These are phyloP conservation scores for Epicoccum sorghinum DNA, from an alignment of 2,329 filamentous ascomycete species.

Conservation along the genomic window DNA sequence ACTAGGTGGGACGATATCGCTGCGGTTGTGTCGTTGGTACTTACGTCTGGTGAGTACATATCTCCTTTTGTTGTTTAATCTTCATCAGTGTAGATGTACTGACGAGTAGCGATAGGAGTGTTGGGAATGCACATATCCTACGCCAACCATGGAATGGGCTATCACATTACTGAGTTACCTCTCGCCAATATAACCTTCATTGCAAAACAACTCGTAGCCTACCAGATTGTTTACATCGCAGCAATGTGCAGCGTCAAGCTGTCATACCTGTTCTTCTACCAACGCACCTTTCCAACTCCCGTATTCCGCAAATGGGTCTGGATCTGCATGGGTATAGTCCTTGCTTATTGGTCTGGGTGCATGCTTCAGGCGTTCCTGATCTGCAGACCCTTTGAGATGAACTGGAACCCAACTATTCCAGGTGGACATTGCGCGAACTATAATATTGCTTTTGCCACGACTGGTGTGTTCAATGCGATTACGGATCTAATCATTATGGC, in stretches of 20 bases:
- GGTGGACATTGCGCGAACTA: background rate
- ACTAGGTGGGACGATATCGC: conserved; percentile 1
- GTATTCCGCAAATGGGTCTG: background rate
- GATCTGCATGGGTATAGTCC: background rate
- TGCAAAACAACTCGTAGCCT: conserved; percentile 1
- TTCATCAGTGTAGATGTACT: background rate
- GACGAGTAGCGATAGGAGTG: background rate
- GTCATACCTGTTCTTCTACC: conserved; percentile 1
- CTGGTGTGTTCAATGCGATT: background rate
- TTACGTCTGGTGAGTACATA: background rate
- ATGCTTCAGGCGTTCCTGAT: background rate
- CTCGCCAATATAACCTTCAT: background rate
- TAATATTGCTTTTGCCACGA: background rate
- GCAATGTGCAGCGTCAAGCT: background rate
- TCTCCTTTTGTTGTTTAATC: too few relatives aligned
- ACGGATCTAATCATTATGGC: background rate
- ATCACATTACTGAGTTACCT: background rate
- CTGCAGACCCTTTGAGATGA: background rate
- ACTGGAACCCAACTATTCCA: background rate
- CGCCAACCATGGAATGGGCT: conserved; percentile 3
- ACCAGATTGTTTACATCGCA: background rate
- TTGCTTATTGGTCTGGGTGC: background rate
- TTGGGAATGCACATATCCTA: conserved; percentile 2
- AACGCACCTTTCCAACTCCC: background rate
- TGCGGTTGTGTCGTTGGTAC: background rate